A percentile compares a stretch with the other conserved stretches of the same genome.
Evolutionary conservation across 164 flowering plant genomes (phyloP).

Genomic region (Dillenia suffruticosa): DNA sequence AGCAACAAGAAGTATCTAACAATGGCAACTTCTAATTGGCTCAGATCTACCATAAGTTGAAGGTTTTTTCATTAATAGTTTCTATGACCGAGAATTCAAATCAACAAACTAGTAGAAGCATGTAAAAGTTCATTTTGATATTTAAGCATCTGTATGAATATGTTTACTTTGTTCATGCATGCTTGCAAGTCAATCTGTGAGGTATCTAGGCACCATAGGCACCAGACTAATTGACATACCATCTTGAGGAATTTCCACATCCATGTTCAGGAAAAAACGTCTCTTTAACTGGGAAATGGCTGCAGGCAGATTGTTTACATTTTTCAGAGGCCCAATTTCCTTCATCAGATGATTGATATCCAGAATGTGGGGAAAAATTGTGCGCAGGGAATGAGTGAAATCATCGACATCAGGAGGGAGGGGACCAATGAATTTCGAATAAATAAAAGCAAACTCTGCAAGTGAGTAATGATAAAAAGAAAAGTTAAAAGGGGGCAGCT

Average conservation of each 20-base stretch:
- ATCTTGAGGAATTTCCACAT: constrained; percentile 49
- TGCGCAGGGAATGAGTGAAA: constrained; percentile 46
- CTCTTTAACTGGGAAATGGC: constrained; percentile 55
- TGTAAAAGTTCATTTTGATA: no score
- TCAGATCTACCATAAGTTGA: no score
- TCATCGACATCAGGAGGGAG: constrained; percentile 61
- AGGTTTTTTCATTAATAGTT: no score
- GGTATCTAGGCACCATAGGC: not conserved
- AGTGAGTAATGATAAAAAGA: not conserved
- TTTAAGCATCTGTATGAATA: no score
- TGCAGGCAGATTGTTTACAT: constrained; percentile 40
- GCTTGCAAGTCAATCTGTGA: no score
- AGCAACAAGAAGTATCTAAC: no score
- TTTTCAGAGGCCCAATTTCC: constrained; percentile 45
- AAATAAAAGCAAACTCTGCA: constrained; percentile 80
- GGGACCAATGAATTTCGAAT: constrained; percentile 71
- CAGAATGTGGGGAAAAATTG: constrained; percentile 50
- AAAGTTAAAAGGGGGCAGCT: no score
- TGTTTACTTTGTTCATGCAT: no score
- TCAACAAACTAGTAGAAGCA: no score
- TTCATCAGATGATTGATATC: constrained; percentile 69
- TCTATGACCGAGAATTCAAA: no score
- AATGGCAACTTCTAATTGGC: no score
- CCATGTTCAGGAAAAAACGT: constrained; percentile 49
- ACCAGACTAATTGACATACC: constrained; percentile 32